Conservation (phyloP, 352 stramenopile genomes). For the Pythium brachiatum region DNA sequence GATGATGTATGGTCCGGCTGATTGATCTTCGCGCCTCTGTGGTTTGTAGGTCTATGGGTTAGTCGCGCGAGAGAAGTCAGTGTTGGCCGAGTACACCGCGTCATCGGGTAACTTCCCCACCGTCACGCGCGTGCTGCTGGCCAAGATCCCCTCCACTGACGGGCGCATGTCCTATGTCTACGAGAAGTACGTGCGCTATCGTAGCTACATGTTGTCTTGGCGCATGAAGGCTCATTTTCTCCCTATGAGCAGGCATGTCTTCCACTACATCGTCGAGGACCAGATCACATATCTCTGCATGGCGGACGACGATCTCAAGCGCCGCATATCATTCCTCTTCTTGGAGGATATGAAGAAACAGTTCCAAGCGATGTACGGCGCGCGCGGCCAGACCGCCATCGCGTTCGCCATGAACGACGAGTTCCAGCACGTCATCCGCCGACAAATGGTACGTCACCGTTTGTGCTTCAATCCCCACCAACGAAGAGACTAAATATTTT, state of each 20-base stretch:
- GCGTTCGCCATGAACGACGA: constrained; percentile 98
- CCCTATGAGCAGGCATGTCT: constrained; percentile 57
- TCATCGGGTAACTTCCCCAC: constrained; percentile 98
- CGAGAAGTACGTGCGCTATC: constrained; percentile 80
- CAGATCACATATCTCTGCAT: constrained; percentile 98
- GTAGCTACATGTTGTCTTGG: not conserved
- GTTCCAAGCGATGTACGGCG: constrained; percentile 85
- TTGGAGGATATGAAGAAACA: constrained; percentile 95
- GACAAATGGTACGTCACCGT: constrained; percentile 80
- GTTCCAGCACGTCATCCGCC: constrained; percentile 93
- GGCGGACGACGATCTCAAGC: constrained; percentile 93
- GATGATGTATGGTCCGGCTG: not conserved
- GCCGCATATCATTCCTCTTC: constrained; percentile 97
- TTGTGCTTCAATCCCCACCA: not conserved
- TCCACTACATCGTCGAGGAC: constrained; percentile 96
- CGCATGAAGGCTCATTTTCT: not conserved
- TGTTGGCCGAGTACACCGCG: constrained; percentile 96
- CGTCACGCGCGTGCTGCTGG: constrained; percentile 95
- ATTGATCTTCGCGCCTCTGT: not conserved
- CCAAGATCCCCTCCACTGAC: constrained; percentile 94
- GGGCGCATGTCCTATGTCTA: constrained; percentile 98
- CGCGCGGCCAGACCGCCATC: constrained; percentile 87
- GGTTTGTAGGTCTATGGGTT: constrained; percentile 91
- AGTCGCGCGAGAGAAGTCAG: constrained; percentile 96
- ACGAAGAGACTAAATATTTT: not conserved